A percentile compares a stretch with the other conserved stretches of the same genome.
These are phyloP conservation scores for Aphanomyces stellatus DNA, from an alignment of 352 stramenopile genomes.

Conservation along the genomic window DNA sequence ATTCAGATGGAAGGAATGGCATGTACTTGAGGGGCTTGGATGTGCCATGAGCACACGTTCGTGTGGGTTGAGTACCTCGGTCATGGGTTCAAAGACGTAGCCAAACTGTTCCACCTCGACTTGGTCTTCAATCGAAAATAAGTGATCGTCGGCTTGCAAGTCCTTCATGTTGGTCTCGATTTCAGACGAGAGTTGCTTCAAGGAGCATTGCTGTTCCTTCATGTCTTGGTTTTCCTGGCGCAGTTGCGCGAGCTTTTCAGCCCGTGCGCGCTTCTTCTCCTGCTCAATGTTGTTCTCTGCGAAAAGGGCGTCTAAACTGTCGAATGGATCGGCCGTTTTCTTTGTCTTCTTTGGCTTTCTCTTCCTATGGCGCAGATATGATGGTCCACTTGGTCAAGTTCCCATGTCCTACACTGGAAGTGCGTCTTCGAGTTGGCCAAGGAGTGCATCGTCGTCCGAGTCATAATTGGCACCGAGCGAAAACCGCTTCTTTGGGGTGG, in stretches of 20 bases:
- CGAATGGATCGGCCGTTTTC: not conserved
- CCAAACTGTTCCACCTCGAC: constrained; percentile 48
- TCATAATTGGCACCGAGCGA: not conserved
- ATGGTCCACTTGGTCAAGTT: not conserved
- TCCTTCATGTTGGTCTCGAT: constrained; percentile 54
- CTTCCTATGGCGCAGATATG: not conserved
- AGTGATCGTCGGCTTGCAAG: constrained; percentile 13
- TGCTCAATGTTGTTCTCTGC: constrained; percentile 47
- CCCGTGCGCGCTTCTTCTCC: constrained; percentile 45
- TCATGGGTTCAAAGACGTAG: constrained; percentile 75
- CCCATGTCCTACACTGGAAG: not conserved
- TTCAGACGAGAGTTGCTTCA: constrained; percentile 35
- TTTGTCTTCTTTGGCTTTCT: not conserved
- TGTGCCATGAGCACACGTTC: too few relatives aligned
- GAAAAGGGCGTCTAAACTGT: constrained; percentile 64
- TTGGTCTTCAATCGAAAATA: constrained; percentile 10
- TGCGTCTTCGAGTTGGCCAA: not conserved
- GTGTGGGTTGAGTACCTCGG: constrained; percentile 26
- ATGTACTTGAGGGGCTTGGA: constrained; percentile 39
- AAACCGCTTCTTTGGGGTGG: not conserved
- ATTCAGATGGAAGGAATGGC: constrained; percentile 28
- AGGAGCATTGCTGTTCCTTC: constrained; percentile 11
- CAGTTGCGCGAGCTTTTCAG: constrained; percentile 46
- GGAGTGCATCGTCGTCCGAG: not conserved
- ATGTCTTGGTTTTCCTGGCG: constrained; percentile 37